Evolutionary conservation across 805 yeast genomes (phyloP).

Genomic region (Lipomyces chichibuensis): DNA sequence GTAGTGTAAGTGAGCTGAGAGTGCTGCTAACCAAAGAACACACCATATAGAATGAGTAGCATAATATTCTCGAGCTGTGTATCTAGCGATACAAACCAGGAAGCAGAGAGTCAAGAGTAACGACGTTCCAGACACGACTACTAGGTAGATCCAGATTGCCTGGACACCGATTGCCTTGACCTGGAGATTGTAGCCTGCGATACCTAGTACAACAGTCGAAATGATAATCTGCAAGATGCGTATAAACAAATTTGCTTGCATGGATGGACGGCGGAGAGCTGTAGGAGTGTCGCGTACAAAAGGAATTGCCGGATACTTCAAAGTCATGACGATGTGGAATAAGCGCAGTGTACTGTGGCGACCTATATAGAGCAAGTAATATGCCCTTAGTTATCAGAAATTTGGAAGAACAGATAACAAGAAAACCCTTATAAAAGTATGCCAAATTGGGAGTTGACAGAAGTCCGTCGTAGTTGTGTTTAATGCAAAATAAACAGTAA

Average conservation of each 20-base stretch:
- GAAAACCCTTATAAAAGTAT: too few species aligned
- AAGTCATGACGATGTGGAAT: background rate
- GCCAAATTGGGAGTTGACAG: too few species aligned
- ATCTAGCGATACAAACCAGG: background rate
- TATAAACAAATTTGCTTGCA: background rate
- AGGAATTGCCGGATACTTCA: background rate
- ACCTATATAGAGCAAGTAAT: too few species aligned
- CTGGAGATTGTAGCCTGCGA: conserved; percentile 5
- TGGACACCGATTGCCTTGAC: background rate
- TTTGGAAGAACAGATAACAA: too few species aligned
- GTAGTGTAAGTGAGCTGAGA: conserved; percentile 4
- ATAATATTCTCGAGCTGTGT: conserved; percentile 2
- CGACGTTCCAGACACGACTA: background rate
- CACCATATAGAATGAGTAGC: conserved; percentile 3
- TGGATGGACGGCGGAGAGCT: background rate
- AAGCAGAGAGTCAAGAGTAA: conserved; percentile 6
- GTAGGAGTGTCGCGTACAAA: background rate
- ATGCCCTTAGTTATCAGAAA: too few species aligned
- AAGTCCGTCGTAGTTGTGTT: too few species aligned
- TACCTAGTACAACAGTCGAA: conserved; percentile 1
- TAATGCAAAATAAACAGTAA: too few species aligned
- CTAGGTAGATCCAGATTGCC: conserved; percentile 9
- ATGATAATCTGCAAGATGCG: conserved; percentile 5
- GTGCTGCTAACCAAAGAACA: conserved; percentile 7
- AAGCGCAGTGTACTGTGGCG: background rate